These are phyloP conservation scores for Schizochytrium sp. DNA, from an alignment of 108 stramenopile genomes.

Conservation along the genomic window DNA sequence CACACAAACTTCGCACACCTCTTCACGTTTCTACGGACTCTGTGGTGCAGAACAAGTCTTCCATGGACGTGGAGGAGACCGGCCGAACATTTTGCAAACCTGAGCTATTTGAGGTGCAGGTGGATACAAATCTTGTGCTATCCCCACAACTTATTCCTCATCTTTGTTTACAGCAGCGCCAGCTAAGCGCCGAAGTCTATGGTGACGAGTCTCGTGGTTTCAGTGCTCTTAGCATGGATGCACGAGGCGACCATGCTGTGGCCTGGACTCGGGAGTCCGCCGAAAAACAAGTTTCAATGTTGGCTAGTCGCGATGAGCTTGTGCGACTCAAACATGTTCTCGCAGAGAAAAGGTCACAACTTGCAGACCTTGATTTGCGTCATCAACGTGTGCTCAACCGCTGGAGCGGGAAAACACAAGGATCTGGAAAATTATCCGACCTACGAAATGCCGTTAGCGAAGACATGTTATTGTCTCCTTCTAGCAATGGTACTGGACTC, in stretches of 20 bases:
- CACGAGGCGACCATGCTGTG: slow-evolving; percentile 26
- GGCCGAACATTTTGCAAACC: neutral
- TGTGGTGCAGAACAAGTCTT: too few species aligned
- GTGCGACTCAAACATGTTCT: neutral
- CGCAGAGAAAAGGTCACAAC: neutral
- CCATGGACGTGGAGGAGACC: neutral
- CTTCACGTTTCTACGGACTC: too few species aligned
- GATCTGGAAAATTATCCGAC: neutral
- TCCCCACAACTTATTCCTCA: slow-evolving; percentile 3
- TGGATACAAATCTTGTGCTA: neutral
- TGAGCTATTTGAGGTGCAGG: neutral
- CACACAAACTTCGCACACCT: too few species aligned
- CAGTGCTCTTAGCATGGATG: neutral
- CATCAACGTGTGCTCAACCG: neutral
- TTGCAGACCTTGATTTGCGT: slow-evolving; percentile 4
- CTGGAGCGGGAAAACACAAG: neutral
- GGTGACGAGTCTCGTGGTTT: neutral
- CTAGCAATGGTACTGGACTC: too few species aligned
- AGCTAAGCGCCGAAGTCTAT: neutral
- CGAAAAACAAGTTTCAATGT: neutral
- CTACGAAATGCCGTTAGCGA: too few species aligned
- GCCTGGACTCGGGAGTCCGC: slow-evolving; percentile 22
- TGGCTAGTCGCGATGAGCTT: slow-evolving; percentile 19
- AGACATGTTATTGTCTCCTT: too few species aligned
- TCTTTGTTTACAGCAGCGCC: neutral